These are phyloP conservation scores for Nemania diffusa DNA, from an alignment of 2,329 filamentous ascomycete species.

Conservation along the genomic window DNA sequence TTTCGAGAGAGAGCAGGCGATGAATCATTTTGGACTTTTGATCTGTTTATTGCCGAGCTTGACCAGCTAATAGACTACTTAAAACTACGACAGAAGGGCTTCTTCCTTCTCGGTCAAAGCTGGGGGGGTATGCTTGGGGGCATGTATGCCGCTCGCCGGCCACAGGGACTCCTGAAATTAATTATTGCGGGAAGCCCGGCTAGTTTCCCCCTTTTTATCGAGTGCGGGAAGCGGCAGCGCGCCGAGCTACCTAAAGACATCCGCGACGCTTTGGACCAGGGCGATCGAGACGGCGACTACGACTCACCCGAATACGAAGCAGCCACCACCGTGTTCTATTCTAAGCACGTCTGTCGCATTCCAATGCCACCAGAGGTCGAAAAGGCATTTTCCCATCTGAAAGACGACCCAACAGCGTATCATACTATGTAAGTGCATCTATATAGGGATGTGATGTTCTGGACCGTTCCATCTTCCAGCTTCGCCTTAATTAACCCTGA, in stretches of 20 bases:
- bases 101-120: neutral
- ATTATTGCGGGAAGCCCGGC: neutral
- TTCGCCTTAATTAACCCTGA: no score
- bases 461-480: no score
- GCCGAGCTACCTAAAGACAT: neutral
- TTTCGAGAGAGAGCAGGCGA: neutral
- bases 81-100: neutral
- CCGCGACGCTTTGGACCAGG: neutral
- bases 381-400: neutral
- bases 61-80: neutral
- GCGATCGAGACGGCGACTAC: neutral
- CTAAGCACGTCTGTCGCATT: neutral
- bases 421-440: neutral
- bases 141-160: neutral
- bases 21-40: neutral
- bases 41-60: neutral
- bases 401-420: neutral
- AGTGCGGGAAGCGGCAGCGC: neutral
- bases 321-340: neutral
- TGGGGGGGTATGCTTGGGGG: neutral
- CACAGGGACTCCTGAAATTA: neutral
- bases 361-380: neutral
- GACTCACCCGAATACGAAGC: neutral
- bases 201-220: neutral
- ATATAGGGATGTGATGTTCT: no score